Evolutionary conservation across 2,329 filamentous ascomycete genomes (phyloP), one percentile per base, ranked within the genome.

Genomic region (Bipolaris cookei): DNA sequence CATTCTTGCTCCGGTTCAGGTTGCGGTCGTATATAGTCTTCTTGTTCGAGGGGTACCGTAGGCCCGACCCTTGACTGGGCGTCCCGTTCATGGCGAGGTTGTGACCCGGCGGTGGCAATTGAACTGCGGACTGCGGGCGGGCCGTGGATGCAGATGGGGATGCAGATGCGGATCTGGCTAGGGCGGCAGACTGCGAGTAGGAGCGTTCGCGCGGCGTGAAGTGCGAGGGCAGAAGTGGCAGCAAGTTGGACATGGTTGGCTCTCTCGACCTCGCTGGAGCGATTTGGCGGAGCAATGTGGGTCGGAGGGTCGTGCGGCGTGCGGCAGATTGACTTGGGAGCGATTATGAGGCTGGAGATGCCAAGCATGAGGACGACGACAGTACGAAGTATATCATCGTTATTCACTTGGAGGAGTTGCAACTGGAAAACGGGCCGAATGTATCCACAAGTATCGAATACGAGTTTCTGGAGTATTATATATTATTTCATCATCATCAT

Each of bases 21-120:
- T 96, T 92, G 53, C 95, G 87, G 82, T 97, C 92, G 82, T 98
- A 99, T 81, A 99, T 98, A 64, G 92, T 97, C 81, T 98, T 98
- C 81, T 92, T 92, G 77, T 88, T 96, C 54, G 91, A 91, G 45
- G 95, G 94, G 72, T 96, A 91, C 66, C 92, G 90, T 61, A 99
- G 88, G 23, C 90, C 88, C 11, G 68, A 44, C 49, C 62, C 68
- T 62, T 65, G 67, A 44, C 55, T 62, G 41, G 58, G 52, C 51
- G 61, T 69, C 41, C 65, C 64, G 57, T 65, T 71, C 68, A 72
- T 72, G 6, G 65, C 53, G 55, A 51, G 54, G 56, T 53, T 60
- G 49, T 53, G 65, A 25, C 54, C 59, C 46, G 58, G 53, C 49
- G 59, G 54, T 32, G 48, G 58, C 21, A 48, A 41, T 50, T 61